Evolutionary conservation across 495 filamentous ascomycete species (phyloP).

Genomic region (Penicillium chermesinum): DNA sequence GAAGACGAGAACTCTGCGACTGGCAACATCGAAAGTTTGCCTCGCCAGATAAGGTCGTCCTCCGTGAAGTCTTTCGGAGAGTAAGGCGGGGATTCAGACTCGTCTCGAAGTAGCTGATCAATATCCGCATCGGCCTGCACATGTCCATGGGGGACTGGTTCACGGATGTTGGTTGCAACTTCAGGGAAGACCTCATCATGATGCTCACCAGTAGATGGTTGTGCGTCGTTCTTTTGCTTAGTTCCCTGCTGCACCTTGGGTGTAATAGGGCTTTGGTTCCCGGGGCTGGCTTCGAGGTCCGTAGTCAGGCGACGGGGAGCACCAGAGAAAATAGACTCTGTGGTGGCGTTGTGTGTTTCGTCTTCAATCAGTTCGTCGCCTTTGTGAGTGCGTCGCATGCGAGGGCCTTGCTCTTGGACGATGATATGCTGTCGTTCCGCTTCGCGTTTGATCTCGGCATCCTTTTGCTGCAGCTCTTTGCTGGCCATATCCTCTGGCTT

Average conservation of each 20-base stretch:
- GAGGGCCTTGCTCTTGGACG: conserved; percentile 74
- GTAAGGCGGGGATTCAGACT: conserved; percentile 78
- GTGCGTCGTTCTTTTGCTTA: conserved; percentile 22
- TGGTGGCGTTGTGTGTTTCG: conserved; percentile 43
- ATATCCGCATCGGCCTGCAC: conserved; percentile 79
- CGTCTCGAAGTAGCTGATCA: conserved; percentile 79
- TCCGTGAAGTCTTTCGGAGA: conserved; percentile 69
- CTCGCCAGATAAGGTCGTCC: conserved; percentile 71
- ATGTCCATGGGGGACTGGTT: conserved; percentile 37
- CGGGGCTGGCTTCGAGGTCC: conserved; percentile 35
- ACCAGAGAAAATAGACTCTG: conserved; percentile 47
- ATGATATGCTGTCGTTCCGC: conserved; percentile 85
- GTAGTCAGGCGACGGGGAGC: conserved; percentile 32
- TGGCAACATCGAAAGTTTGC: conserved; percentile 68
- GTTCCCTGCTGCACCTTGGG: conserved; percentile 25
- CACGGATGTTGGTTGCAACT: conserved; percentile 35
- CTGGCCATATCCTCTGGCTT: conserved; percentile 82
- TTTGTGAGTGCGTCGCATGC: conserved; percentile 88
- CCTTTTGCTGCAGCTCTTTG: conserved; percentile 78
- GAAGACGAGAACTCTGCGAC: conserved; percentile 66
- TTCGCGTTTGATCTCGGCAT: conserved; percentile 66
- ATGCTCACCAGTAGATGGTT: conserved; percentile 32
- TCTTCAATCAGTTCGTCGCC: conserved; percentile 87
- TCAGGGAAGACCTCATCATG: conserved; percentile 44
- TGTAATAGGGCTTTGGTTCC: conserved; percentile 30